Evolutionary conservation across 2,329 filamentous ascomycete species (phyloP), one percentile per base, ranked within the genome.

Genomic region (Aspergillus sergii): DNA sequence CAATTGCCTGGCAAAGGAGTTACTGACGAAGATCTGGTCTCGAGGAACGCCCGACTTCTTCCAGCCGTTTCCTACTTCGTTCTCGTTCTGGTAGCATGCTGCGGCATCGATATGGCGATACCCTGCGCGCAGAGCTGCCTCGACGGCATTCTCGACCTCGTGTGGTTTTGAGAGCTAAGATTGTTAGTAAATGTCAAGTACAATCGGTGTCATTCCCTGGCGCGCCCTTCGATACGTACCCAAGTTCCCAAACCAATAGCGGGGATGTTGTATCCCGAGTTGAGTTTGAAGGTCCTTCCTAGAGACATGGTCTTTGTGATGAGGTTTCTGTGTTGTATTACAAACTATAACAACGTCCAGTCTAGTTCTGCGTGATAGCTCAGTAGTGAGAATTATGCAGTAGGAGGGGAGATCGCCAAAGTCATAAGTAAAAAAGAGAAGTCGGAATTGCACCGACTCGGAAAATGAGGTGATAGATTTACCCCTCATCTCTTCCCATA

Each of bases 61-160:
- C 72, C 72, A 72, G 16, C 73, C 72, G 41, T 69, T 68, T 53
- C 74, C 73, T 11, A 76, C 74, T 62, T 76, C 72, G 1, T 67
- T 67, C 65, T 76, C 73, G 53, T 76, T 76, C 43, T 68, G 68
- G 58, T 78, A 78, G 39, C 72, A 71, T 55, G 79, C 79, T 16
- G 84, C 84, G 32, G 79, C 80, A 72, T 86, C 84, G 62, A 64
- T 73, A 65, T 78, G 76, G 53, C 76, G 73, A 60, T 78, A 79
- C 34, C 77, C 77, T 7, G 68, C 63, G 43, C 72, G 72, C 19
- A 79, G 69, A 8, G 85, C 85, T 43, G 76, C 73, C 21, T 79
- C 76, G 10, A 86, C 83, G 21, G 82, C 83, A 23, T 79, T 73
- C 59, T 82, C 80, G 39, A 84, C 82, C 64, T 84, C 80, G 61